phyloP scores from a whole-genome alignment of 2,329 filamentous ascomycete species.

The Trichoderma sp. region DNA sequence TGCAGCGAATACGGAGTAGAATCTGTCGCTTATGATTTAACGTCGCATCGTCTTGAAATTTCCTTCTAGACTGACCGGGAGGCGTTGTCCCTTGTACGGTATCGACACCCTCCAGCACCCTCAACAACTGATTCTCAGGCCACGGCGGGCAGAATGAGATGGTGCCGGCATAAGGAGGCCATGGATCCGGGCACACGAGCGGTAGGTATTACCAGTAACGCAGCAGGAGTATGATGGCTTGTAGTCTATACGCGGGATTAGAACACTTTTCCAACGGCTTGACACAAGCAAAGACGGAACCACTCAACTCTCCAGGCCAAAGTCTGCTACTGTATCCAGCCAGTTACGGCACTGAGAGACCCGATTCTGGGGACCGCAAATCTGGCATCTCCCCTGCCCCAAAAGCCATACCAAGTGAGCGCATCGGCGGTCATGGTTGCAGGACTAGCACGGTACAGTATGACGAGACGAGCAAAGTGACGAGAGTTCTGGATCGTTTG shows the following conservation, averaged over 20 bases:
- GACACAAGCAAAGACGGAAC: not conserved
- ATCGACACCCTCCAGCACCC: not conserved
- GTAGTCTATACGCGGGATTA: not conserved
- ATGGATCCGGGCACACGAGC: not conserved
- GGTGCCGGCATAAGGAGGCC: not conserved
- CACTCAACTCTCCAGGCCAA: not conserved
- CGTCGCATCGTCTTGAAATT: not conserved
- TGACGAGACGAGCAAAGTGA: constrained; percentile 8
- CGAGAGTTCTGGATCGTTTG: not conserved
- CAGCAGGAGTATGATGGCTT: not conserved
- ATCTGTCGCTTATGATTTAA: not conserved
- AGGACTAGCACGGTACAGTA: not conserved
- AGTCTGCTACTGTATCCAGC: not conserved
- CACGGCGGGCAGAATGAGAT: not conserved
- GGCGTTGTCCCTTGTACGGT: not conserved
- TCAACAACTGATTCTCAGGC: not conserved
- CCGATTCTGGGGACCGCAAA: constrained; percentile 8
- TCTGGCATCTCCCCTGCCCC: constrained; percentile 16
- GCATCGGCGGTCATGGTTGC: not conserved
- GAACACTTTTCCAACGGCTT: not conserved
- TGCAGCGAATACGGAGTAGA: constrained; percentile 11
- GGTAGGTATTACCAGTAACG: not conserved
- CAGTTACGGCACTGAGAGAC: constrained; percentile 2
- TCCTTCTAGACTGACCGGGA: not conserved
- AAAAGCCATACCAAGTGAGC: not conserved